Base-by-base conservation (phyloP, 2,329 filamentous ascomycete genomes). In the Aspergillus sojae region DNA sequence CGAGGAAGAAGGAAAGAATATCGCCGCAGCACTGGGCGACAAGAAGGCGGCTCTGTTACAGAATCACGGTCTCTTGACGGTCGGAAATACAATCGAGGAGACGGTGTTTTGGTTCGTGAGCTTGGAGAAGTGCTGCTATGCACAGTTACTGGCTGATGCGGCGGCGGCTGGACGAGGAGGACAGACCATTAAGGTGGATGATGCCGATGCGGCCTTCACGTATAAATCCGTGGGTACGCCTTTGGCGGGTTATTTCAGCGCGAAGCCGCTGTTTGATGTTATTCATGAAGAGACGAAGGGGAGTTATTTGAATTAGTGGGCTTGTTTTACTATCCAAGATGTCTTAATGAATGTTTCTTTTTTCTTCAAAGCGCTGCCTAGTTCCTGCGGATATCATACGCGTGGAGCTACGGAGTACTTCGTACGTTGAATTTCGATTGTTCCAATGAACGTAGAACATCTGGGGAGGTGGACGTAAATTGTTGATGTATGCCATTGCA, bases 241-340 rank as follows among this genome's bases (percentile, higher is more conserved):
- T 19, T 71, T 75, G 39, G 88, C 86, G 0, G 90, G 90, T 0
- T 92, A 86, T 82, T 93, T 93, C 72, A 88, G 84, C 69, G 90
- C 88, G 6, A 89, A 88, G 79, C 90, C 90, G 19, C 69, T 89
- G 66, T 93, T 93, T 78, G 89, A 92, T 79, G 78, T 91, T 46
- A 85, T 90, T 65, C 84, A 89, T 70, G 84, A 84, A 72, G 86
- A 89, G 78, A 85, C 83, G 3, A 79, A 79, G 26, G 85, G 84
- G 2, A 84, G 84, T 12, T 88, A 88, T 73, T 70, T 88, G 67
- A 54, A 62, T 9, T 69, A 64, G 30, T 19, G 3, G 19, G 16
- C 14, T 41, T 41, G 39, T n/a, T n/a, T 36, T 36, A 6, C 34
- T 36, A 16, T 16, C 14, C 12, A 36, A 1, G 14, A 36, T 36